Evolutionary conservation across 2,329 filamentous ascomycete species (phyloP), one percentile per base, ranked within the genome.

Genomic region (Monilinia polystroma): DNA sequence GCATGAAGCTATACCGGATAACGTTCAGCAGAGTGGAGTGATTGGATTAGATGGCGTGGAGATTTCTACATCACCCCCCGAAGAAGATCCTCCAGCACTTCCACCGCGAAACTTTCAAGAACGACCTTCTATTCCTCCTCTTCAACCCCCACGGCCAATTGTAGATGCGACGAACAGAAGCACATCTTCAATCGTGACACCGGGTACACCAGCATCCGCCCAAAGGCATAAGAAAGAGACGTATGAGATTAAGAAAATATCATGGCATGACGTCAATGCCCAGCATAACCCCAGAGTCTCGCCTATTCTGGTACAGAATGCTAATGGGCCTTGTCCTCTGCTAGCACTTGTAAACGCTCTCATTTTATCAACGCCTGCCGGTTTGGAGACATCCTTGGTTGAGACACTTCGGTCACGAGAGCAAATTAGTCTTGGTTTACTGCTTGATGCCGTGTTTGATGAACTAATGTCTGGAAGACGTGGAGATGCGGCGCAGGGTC

Each of bases 341-440:
- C 86, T 99, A 35, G 95, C 95, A 2, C 82, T 99, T 6, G 93
- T 98, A 67, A 99, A 99, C 76, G 93, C 93, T 1, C 82, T 99
- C 20, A 90, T 92, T 0, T 80, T 99, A 65, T 93, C 92, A 3
- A 94, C 93, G 0, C 89, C 90, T 0, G 81, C 87, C 4, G 83
- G 86, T 26, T 76, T 76, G 60, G 81, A 90, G 45, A 90, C 92
- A 0, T 88, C 90, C 0, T 83, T 98, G 23, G 85, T 94, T 0
- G 90, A 93, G 69, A 88, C 90, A 0, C 81, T 99, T 16, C 82
- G 87, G 49, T 89, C 89, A 3, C 85, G 93, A 51, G 95, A 98
- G 77, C 92, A 96, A 75, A 89, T 99, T 64, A 96, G 91, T 70
- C 81, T 99, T 14, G 90, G 90, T 11, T 80, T 97, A 20, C 80